Conservation (phyloP, 805 yeast genomes). For the Lachancea meyersii region DNA sequence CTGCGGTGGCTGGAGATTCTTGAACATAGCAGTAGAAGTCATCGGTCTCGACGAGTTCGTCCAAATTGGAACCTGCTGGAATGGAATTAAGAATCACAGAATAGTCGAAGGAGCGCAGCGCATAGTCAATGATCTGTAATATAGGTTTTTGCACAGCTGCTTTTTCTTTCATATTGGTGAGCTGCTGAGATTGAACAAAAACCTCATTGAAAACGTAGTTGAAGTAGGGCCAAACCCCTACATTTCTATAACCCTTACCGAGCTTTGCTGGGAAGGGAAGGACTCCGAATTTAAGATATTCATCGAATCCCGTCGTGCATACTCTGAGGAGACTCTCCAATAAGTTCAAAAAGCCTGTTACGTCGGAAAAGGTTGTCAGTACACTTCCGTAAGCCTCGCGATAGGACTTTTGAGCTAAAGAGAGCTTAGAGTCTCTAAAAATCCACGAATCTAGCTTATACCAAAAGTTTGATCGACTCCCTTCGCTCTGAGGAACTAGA, state of each 20-base stretch:
- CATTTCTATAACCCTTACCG: conserved; percentile 53
- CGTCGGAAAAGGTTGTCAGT: conserved; percentile 49
- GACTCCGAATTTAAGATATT: conserved; percentile 35
- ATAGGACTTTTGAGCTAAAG: conserved; percentile 31
- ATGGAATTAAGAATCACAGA: conserved; percentile 46
- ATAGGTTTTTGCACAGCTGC: conserved; percentile 48
- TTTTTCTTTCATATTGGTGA: conserved; percentile 30
- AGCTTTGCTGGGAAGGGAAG: conserved; percentile 56
- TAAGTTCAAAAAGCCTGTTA: conserved; percentile 55
- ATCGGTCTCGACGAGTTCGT: conserved; percentile 39
- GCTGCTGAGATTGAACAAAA: conserved; percentile 44
- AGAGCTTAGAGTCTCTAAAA: conserved; percentile 34
- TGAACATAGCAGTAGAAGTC: conserved; percentile 48
- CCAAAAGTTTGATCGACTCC: conserved; percentile 55
- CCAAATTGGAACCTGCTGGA: conserved; percentile 46
- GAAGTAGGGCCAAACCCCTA: conserved; percentile 75
- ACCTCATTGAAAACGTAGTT: conserved; percentile 67
- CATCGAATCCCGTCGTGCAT: conserved; percentile 29
- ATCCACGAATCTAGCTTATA: conserved; percentile 63
- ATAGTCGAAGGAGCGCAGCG: conserved; percentile 47
- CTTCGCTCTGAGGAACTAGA: conserved; percentile 43
- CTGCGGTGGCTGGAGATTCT: conserved; percentile 64
- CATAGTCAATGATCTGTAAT: conserved; percentile 44
- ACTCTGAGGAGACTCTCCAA: conserved; percentile 37
- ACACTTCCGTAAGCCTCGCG: conserved; percentile 40